Conservation (phyloP, 202 grass and related monocot genomes). For the Tripidium arundinaceum region DNA sequence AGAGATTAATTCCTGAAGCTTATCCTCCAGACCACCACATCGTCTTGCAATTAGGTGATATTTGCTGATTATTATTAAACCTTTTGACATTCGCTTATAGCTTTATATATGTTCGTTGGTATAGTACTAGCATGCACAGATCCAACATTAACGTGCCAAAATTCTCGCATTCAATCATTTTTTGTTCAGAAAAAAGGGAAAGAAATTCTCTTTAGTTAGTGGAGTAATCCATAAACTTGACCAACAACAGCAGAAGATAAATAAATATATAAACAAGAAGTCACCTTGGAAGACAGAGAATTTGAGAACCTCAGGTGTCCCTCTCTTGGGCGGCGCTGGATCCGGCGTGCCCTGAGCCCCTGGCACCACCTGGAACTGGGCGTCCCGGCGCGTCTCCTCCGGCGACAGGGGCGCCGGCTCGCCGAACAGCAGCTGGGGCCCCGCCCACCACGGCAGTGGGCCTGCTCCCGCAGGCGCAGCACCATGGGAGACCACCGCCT, state of each 20-base stretch:
- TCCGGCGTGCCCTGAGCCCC: constrained; percentile 14
- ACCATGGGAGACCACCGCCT: not conserved
- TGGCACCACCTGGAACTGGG: constrained; percentile 51
- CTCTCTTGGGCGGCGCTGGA: too few relatives aligned
- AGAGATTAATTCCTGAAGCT: not conserved
- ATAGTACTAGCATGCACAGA: constrained; percentile 26
- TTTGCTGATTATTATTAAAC: too few relatives aligned
- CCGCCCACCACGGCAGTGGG: constrained; percentile 66
- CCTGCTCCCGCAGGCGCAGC: constrained; percentile 29
- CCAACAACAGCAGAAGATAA: not conserved
- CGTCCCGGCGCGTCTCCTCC: constrained; percentile 36
- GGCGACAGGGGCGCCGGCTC: constrained; percentile 42
- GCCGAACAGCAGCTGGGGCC: constrained; percentile 53
- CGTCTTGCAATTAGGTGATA: not conserved
- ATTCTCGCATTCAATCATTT: not conserved
- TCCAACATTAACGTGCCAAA: constrained; percentile 1
- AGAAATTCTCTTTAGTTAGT: too few relatives aligned
- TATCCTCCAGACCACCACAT: not conserved
- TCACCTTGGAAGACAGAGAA: too few relatives aligned
- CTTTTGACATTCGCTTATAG: too few relatives aligned
- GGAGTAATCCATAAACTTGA: not conserved
- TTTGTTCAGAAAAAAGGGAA: too few relatives aligned
- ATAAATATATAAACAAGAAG: not conserved
- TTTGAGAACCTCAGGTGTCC: too few relatives aligned
- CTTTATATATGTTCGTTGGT: not conserved